Base-by-base conservation (phyloP, 148 eudicot species). In the Fagopyrum tataricum region DNA sequence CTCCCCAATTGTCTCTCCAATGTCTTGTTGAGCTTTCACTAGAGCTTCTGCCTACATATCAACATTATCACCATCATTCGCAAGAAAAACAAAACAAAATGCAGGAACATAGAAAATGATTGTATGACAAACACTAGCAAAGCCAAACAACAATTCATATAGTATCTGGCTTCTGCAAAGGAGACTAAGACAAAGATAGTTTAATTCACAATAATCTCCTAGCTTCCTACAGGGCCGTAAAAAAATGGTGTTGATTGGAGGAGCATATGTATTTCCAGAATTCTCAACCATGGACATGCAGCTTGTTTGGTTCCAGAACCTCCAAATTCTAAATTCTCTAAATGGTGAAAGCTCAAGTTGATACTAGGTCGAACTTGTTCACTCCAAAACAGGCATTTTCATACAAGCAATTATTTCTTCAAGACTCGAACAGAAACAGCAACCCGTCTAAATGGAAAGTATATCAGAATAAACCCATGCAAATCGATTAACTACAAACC, bases 401-500 rank as follows among this genome's bases (percentile, higher is more conserved):
- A 46, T 46, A 1, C 49, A 46, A 46, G 49, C 49, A 46, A 46
- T 46, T 46, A 10, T 46, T 46, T 46, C 49, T 46, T 8, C 21
- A 26, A 43, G 49, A 7, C 51, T 55, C 43, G 15, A 43, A 49
- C 56, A 18, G 78, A 26, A 43, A 43, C 67, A 67, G 10, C 58
- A 47, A 39, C 20, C 75, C 17, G 37, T 31, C 37, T 21, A 9
- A 71, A 4, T 15, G 47, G 20, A 18, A 46, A 23, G 23, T 37
- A 6, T 10, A 69, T 20, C 48, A 44, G 15, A 42, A 7, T 69
- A 69, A 40, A 7, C 23, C 42, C 39, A 23, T 40, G 7, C 15
- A 85, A 89, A 87, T 88, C 21, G 64, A 15, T 18, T 17, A 58
- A 7, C 3, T 17, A 3, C 43, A 31, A 64, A 64, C 43, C 37